These are phyloP conservation scores for Cichorium intybus DNA, from an alignment of 140 eudicot genomes.

Conservation along the genomic window DNA sequence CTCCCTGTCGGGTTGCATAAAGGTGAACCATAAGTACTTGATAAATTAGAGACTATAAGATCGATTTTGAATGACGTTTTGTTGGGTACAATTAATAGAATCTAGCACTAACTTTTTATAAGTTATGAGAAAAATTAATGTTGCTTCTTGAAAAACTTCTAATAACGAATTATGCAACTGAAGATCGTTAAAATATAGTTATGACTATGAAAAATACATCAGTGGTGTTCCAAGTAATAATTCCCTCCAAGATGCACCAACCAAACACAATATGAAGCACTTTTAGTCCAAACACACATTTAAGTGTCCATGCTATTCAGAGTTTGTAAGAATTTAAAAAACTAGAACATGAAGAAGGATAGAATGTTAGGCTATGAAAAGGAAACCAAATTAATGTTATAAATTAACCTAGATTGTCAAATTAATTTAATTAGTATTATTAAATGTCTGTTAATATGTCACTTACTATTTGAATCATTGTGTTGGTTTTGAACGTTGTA, in stretches of 20 bases:
- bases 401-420: too few relatives aligned
- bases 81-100: background rate
- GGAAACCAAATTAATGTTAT: background rate
- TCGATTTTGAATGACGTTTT: background rate
- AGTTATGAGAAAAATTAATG: background rate
- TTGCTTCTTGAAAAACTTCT: background rate
- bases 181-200: too few relatives aligned
- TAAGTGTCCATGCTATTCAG: background rate
- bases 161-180: background rate
- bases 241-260: background rate
- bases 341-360: background rate
- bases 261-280: background rate
- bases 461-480: too few relatives aligned
- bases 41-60: background rate
- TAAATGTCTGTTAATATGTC: too few relatives aligned
- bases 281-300: background rate
- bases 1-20: constrained; percentile 54
- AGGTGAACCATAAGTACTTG: constrained; percentile 12
- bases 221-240: background rate
- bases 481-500: too few relatives aligned
- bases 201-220: background rate
- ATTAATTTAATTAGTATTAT: too few relatives aligned
- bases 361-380: background rate
- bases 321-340: background rate
- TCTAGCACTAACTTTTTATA: background rate